These are phyloP conservation scores for Ophiostoma ips DNA, from an alignment of 2,329 filamentous ascomycete genomes.

Conservation along the genomic window DNA sequence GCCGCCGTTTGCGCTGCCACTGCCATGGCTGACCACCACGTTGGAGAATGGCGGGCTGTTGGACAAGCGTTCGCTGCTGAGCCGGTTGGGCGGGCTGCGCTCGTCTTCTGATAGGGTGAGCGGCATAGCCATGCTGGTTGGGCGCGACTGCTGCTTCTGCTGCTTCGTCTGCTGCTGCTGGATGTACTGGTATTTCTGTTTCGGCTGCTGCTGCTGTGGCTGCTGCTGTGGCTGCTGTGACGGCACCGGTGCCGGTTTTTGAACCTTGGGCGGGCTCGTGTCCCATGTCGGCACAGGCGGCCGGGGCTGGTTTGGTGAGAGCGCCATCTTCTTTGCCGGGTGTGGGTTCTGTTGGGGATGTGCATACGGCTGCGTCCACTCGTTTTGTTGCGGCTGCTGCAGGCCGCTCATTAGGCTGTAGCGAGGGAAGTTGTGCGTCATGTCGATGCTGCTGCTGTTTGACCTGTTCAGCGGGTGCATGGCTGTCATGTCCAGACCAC, in stretches of 20 bases:
- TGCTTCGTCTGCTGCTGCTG: constrained; percentile 8
- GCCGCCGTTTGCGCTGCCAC: neutral
- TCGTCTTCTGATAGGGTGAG: constrained; percentile 46
- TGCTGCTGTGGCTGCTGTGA: neutral
- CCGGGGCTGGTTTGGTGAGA: constrained; percentile 36
- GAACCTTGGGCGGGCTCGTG: constrained; percentile 12
- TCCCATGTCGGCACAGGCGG: constrained; percentile 43
- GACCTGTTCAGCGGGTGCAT: constrained; percentile 6
- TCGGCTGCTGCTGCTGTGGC: constrained; percentile 11
- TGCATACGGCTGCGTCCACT: constrained; percentile 28
- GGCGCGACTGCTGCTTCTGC: constrained; percentile 14
- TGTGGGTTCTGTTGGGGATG: constrained; percentile 26
- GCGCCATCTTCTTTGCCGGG: constrained; percentile 36
- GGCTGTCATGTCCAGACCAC: neutral
- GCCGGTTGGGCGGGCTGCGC: constrained; percentile 35
- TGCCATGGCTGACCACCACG: neutral
- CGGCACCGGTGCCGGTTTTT: neutral
- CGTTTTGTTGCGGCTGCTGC: constrained; percentile 18
- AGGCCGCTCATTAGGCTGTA: constrained; percentile 22
- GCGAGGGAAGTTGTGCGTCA: constrained; percentile 17
- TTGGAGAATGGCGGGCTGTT: constrained; percentile 33
- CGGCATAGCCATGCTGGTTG: constrained; percentile 20
- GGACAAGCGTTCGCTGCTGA: constrained; percentile 27
- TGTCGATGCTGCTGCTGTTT: constrained; percentile 6
- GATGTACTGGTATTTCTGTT: neutral